These are phyloP conservation scores for Cladosporium sp. DNA, from an alignment of 2,329 filamentous ascomycete species.

Conservation along the genomic window DNA sequence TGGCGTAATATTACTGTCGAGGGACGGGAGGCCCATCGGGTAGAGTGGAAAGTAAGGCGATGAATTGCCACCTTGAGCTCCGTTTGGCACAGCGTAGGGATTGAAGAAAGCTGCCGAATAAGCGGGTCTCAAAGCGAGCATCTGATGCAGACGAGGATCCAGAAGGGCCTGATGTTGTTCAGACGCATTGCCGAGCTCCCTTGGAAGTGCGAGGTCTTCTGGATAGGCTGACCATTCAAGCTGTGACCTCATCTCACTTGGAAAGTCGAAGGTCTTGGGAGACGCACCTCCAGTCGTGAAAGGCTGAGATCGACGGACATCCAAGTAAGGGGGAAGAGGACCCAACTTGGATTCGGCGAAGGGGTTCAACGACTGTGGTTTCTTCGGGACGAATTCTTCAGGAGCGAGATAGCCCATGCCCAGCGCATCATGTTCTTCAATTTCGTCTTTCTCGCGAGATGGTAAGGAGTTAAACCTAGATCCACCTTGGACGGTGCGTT, in stretches of 20 bases:
- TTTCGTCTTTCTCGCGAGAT: conserved; percentile 13
- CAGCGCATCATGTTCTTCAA: conserved; percentile 18
- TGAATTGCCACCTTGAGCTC: conserved; percentile 31
- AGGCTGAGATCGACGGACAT: conserved; percentile 20
- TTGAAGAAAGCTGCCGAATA: conserved; percentile 28
- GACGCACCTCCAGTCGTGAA: conserved; percentile 38
- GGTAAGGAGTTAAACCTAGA: not conserved
- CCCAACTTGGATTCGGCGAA: not conserved
- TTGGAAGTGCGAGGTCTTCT: not conserved
- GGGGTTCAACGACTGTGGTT: conserved; percentile 16
- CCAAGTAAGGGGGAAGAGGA: conserved; percentile 11
- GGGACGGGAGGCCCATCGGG: conserved; percentile 31
- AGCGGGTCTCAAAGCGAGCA: conserved; percentile 33
- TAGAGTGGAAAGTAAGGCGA: conserved; percentile 33
- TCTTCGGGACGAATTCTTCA: conserved; percentile 30
- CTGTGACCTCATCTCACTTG: conserved; percentile 44
- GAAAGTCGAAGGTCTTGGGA: conserved; percentile 33
- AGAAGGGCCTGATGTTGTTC: conserved; percentile 37
- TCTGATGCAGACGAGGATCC: conserved; percentile 33
- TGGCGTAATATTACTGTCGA: conserved; percentile 36
- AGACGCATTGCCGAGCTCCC: conserved; percentile 27
- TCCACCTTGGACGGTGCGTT: not conserved
- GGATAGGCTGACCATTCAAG: conserved; percentile 34
- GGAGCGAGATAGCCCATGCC: conserved; percentile 31
- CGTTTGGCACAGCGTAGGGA: conserved; percentile 34